phyloP scores from a whole-genome alignment of 2,329 filamentous ascomycete genomes.

The Fonsecaea pugnacius region DNA sequence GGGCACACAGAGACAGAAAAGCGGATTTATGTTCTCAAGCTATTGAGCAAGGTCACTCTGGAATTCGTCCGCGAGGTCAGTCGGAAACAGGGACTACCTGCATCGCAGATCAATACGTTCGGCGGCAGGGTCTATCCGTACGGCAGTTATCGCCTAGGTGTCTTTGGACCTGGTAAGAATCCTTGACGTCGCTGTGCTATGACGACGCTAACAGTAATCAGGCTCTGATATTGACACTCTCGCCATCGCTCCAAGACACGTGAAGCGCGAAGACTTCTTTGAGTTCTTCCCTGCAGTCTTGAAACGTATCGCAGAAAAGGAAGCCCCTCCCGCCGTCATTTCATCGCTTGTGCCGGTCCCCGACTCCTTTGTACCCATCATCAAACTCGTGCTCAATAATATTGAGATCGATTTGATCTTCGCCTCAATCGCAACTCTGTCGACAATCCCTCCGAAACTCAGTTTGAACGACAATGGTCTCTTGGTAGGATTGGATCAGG shows the following conservation, averaged over 20 bases:
- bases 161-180: slow-evolving; percentile 74
- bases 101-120: slow-evolving; percentile 77
- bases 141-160: slow-evolving; percentile 91
- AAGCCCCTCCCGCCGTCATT: slow-evolving; percentile 68
- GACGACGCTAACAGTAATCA: slow-evolving; percentile 36
- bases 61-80: slow-evolving; percentile 87
- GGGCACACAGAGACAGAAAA: slow-evolving; percentile 78
- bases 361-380: slow-evolving; percentile 93
- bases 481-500: slow-evolving; percentile 82
- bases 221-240: slow-evolving; percentile 98
- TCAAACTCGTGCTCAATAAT: slow-evolving; percentile 88
- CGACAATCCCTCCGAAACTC: slow-evolving; percentile 72
- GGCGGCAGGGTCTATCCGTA: slow-evolving; percentile 95
- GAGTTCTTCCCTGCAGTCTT: slow-evolving; percentile 81
- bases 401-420: slow-evolving; percentile 97
- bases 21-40: slow-evolving; percentile 73
- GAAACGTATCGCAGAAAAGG: slow-evolving; percentile 66
- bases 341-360: slow-evolving; percentile 82
- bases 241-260: slow-evolving; percentile 86
- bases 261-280: slow-evolving; percentile 90
- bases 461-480: slow-evolving; percentile 82
- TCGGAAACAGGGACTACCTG: slow-evolving; percentile 71
- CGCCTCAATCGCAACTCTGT: slow-evolving; percentile 71
- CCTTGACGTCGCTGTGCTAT: not conserved
- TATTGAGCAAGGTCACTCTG: slow-evolving; percentile 77